phyloP scores from a whole-genome alignment of 129 eudicot species.

The Oenanthe sinensis region DNA sequence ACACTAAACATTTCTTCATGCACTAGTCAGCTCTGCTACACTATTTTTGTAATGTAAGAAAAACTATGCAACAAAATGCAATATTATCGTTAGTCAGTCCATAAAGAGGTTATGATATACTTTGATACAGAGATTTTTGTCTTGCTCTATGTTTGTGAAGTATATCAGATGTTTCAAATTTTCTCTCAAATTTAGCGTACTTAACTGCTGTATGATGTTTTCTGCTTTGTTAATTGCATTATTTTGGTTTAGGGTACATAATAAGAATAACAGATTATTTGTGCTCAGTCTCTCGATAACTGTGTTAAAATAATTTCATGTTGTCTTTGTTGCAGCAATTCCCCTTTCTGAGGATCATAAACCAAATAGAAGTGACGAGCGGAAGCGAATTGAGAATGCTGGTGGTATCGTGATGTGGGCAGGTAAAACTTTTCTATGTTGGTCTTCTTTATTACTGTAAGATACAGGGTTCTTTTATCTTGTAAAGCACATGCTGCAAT shows the following conservation, averaged over 20 bases:
- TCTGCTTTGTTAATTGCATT: neutral
- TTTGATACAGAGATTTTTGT: neutral
- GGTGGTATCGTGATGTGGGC: slow-evolving; percentile 98
- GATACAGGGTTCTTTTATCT: neutral
- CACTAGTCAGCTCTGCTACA: neutral
- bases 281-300: neutral
- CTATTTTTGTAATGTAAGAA: neutral
- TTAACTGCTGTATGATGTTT: neutral
- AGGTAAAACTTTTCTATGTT: slow-evolving; percentile 29
- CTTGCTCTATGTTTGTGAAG: neutral
- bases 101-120: neutral
- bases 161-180: neutral
- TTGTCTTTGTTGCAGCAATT: slow-evolving; percentile 45
- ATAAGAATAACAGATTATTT: neutral
- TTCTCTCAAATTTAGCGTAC: neutral
- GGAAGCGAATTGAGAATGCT: slow-evolving; percentile 86
- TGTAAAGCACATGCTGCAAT: neutral
- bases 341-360: slow-evolving; percentile 90
- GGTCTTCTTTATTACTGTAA: neutral
- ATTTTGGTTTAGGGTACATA: neutral
- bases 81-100: neutral
- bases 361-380: slow-evolving; percentile 82
- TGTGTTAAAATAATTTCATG: neutral
- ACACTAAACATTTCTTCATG: neutral
- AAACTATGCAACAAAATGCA: neutral